Conservation (phyloP, 106 monocot genomes). For the Chionographis japonica region DNA sequence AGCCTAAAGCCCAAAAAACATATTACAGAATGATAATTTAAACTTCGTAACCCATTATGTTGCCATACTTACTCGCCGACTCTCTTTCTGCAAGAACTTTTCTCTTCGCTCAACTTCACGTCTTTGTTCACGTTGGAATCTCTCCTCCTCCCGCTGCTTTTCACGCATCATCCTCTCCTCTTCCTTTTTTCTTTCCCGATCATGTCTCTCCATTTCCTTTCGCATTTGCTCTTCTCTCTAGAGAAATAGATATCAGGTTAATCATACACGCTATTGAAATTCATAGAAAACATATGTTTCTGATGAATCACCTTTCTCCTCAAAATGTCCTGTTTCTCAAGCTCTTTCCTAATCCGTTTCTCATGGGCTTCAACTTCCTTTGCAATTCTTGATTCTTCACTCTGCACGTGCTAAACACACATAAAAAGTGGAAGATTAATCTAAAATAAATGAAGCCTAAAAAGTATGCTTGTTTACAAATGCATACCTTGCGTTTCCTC, state of each 20-base stretch:
- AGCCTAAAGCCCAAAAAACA: slow-evolving; percentile 43
- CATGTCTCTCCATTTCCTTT: slow-evolving; percentile 88
- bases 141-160: slow-evolving; percentile 86
- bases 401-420: slow-evolving; percentile 25
- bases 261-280: neutral
- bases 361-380: slow-evolving; percentile 99
- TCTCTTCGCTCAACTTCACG: slow-evolving; percentile 85
- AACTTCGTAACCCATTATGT: neutral
- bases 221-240: slow-evolving; percentile 92
- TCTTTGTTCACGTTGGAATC: slow-evolving; percentile 69
- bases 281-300: neutral
- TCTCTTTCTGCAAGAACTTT: slow-evolving; percentile 82
- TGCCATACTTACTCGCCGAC: slow-evolving; percentile 39
- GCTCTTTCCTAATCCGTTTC: slow-evolving; percentile 80
- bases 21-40: neutral
- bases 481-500: slow-evolving; percentile 78
- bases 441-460: neutral
- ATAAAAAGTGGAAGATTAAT: neutral
- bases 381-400: slow-evolving; percentile 83
- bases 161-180: slow-evolving; percentile 92
- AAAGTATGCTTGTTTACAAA: neutral
- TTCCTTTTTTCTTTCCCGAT: slow-evolving; percentile 90
- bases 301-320: slow-evolving; percentile 76
- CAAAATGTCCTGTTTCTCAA: slow-evolving; percentile 92
- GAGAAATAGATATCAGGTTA: neutral